Conservation (phyloP, 495 filamentous ascomycete genomes). For the Platismatia glauca region DNA sequence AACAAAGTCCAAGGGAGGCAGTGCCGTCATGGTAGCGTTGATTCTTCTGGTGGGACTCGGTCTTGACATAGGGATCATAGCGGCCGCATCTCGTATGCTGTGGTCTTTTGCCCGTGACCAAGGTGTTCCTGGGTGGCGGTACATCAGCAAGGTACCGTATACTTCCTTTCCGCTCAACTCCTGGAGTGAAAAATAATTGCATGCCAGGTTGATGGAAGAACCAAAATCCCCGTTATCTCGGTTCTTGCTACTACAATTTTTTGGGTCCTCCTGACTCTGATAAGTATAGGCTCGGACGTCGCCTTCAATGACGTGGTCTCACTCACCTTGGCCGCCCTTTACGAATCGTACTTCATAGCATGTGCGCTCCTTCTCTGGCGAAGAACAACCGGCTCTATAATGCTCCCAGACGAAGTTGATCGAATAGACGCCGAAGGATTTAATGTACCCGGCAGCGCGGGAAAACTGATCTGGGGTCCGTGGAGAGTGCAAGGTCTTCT, state of each 20-base stretch:
- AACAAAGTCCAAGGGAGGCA: constrained; percentile 30
- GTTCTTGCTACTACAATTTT: constrained; percentile 37
- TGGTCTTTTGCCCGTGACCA: no score
- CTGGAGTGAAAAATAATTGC: no score
- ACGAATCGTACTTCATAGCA: constrained; percentile 32
- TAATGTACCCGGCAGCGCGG: constrained; percentile 9
- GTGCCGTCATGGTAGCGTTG: constrained; percentile 37
- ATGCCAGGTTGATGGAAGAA: constrained; percentile 5
- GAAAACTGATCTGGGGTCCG: constrained; percentile 23
- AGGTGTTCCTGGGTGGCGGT: background rate
- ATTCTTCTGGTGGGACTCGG: constrained; percentile 34
- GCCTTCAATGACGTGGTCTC: constrained; percentile 44
- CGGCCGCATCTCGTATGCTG: constrained; percentile 35
- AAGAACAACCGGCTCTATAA: background rate
- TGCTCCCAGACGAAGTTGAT: background rate
- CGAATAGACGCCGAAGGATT: constrained; percentile 18
- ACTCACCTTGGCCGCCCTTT: constrained; percentile 28
- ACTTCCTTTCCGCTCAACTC: no score
- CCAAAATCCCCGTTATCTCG: constrained; percentile 43
- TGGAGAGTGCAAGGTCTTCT: constrained; percentile 21
- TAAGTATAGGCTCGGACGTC: constrained; percentile 40
- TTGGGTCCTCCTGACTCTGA: constrained; percentile 31
- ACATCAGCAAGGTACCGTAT: constrained; percentile 36
- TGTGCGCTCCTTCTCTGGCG: constrained; percentile 19
- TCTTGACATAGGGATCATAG: constrained; percentile 36